phyloP scores from a whole-genome alignment of 2,329 filamentous ascomycete genomes.

The Alternaria postmessia region DNA sequence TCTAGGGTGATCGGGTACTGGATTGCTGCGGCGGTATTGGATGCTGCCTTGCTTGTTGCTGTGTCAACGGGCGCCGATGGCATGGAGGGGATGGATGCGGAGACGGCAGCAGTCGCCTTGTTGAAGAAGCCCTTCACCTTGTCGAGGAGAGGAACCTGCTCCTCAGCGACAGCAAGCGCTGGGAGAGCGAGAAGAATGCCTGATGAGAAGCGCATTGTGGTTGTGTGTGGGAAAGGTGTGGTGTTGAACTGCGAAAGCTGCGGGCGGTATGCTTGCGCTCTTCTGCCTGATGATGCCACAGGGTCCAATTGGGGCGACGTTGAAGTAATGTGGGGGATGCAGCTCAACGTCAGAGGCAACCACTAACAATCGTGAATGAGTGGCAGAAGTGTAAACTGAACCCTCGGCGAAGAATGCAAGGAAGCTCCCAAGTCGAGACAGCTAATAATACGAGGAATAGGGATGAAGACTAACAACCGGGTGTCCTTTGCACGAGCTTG shows the following conservation, averaged over 20 bases:
- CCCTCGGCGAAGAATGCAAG: not conserved
- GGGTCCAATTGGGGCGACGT: constrained; percentile 28
- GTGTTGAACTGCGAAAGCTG: constrained; percentile 11
- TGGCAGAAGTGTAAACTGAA: constrained; percentile 7
- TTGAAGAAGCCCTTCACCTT: constrained; percentile 64
- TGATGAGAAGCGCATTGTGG: constrained; percentile 61
- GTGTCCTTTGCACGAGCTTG: constrained; percentile 5
- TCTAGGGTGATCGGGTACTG: constrained; percentile 69
- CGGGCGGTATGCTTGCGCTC: constrained; percentile 15
- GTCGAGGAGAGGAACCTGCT: constrained; percentile 69
- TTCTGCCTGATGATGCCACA: constrained; percentile 32
- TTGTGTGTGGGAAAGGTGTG: constrained; percentile 32
- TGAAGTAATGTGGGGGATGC: constrained; percentile 30
- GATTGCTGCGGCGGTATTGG: constrained; percentile 61
- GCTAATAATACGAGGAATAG: constrained; percentile 15
- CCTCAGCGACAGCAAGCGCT: constrained; percentile 60
- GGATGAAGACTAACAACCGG: constrained; percentile 8
- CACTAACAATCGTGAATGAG: constrained; percentile 17
- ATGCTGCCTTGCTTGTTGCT: constrained; percentile 60
- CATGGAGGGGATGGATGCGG: constrained; percentile 58
- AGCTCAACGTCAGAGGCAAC: constrained; percentile 18
- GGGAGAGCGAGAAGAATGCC: constrained; percentile 62
- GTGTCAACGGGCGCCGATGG: constrained; percentile 53
- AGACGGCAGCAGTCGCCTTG: constrained; percentile 64
- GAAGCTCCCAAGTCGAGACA: not conserved